Base-by-base conservation (phyloP, 192 early-diverging fungal genomes). In the Entomortierella lignicola region DNA sequence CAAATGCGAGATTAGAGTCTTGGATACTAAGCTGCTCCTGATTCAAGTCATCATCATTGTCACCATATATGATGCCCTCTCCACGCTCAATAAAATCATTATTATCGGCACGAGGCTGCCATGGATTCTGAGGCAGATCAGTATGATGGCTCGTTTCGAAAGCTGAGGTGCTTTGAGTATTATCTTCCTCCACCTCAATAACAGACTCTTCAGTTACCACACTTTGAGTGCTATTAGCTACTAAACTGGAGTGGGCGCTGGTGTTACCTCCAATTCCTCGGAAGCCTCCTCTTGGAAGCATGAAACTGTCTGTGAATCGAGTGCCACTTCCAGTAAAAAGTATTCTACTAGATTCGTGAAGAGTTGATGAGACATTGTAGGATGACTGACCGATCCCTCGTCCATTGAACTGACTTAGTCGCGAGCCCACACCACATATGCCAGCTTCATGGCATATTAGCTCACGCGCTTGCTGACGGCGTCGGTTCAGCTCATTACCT, bases 321-420 rank as follows among this genome's bases (percentile, higher is more conserved):
- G 75, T 79, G 13, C 75, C 75, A 27, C 75, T 70, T 5, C 75
- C 75, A 18, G 75, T 70, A 51, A 70, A 79, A 32, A 79, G 12
- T 8, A 58, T 42, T 0, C 67, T 54, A 50, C 75, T 79, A 2
- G 67, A 25, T 30, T 65, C 62, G 27, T 79, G 58, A 2, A 79
- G 56, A 13, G 75, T 79, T 0, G 67, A 55, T 0, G 75, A 58
- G 20, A 79, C 75, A 30, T 79, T 68, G 20, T 64, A 79, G 0
- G 75, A 70, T 1, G 67, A 48, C n/a, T 79, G 75, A 2, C 67
- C 75, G 7, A 51, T 54, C 2, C 75, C 67, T 0, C 68, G 67
- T 2, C 66, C 67, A 27, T 43, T 70, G 21, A 79, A 79, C 1
- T 70, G 62, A 8, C 48, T 48, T 17, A 79, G 25, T 18, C 75